Conservation (phyloP, 1,284 basidiomycete species). For the Inonotus obliquus region DNA sequence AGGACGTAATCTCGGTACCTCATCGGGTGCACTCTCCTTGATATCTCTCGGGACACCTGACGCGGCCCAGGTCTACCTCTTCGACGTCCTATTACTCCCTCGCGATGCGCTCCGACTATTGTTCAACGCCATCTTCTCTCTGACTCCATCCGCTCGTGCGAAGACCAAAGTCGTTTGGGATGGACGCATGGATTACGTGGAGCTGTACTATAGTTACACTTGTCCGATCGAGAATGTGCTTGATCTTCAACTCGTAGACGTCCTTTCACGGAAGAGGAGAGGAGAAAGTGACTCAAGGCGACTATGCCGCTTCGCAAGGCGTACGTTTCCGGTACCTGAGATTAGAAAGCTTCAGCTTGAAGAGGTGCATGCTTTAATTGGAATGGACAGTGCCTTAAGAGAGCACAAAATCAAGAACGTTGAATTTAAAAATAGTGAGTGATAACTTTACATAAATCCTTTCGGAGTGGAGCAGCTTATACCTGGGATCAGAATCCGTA, state of each 20-base stretch:
- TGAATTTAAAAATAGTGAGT: background rate
- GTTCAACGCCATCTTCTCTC: slow-evolving; percentile 18
- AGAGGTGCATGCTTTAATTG: slow-evolving; percentile 7
- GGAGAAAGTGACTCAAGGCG: slow-evolving; percentile 32
- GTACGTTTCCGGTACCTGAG: slow-evolving; percentile 25
- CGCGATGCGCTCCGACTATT: slow-evolving; percentile 28
- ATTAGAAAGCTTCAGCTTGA: slow-evolving; percentile 28
- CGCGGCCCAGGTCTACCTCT: slow-evolving; percentile 36
- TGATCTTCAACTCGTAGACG: slow-evolving; percentile 40
- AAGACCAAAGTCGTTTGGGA: slow-evolving; percentile 43
- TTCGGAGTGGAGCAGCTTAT: background rate
- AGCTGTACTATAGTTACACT: slow-evolving; percentile 30
- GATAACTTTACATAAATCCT: background rate
- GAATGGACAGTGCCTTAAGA: slow-evolving; percentile 7
- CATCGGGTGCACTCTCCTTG: slow-evolving; percentile 36
- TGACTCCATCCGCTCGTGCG: background rate
- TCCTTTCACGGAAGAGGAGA: slow-evolving; percentile 30
- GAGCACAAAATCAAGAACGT: background rate
- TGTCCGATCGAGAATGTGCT: slow-evolving; percentile 31
- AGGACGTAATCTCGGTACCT: slow-evolving; percentile 35
- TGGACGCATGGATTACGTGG: slow-evolving; percentile 39
- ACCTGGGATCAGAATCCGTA: slow-evolving; percentile 28
- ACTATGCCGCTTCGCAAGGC: slow-evolving; percentile 25
- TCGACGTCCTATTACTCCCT: slow-evolving; percentile 34
- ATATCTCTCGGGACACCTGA: slow-evolving; percentile 37